Conservation (phyloP, 495 filamentous ascomycete genomes). For the Aspergillus carlsbadensis region DNA sequence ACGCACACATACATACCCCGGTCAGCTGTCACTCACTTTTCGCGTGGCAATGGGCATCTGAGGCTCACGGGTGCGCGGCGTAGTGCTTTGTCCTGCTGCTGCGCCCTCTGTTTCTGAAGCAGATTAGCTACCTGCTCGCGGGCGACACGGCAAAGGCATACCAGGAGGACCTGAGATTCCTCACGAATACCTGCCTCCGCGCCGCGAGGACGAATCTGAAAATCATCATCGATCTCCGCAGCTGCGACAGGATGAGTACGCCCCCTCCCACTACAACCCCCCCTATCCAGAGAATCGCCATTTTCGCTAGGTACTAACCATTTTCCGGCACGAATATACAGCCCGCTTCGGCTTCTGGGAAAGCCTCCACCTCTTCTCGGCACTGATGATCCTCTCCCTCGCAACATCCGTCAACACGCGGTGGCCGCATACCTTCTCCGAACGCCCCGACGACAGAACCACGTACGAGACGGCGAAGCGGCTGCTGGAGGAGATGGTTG, state of each 20-base stretch:
- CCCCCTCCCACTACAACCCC: neutral
- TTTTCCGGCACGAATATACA: too few species aligned
- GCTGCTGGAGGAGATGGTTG: neutral
- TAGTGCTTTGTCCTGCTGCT: neutral
- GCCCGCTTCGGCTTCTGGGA: conserved; percentile 6
- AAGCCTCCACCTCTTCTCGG: conserved; percentile 3
- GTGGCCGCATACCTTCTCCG: neutral
- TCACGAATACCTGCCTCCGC: conserved; percentile 2
- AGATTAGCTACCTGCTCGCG: neutral
- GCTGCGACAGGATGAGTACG: neutral
- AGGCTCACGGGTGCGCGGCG: too few species aligned
- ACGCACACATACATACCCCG: neutral
- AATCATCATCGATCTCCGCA: neutral
- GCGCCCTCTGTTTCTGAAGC: neutral
- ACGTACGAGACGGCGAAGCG: neutral
- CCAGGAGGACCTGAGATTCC: neutral
- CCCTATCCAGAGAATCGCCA: neutral
- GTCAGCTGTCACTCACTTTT: neutral
- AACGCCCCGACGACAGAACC: neutral
- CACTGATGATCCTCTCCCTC: neutral
- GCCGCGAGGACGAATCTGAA: neutral
- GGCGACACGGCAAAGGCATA: neutral
- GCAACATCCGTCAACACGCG: neutral
- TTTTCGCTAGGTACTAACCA: neutral
- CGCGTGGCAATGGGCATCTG: neutral